Base-by-base conservation (phyloP, 1,139 yeast species). In the Hyphopichia burtonii region DNA sequence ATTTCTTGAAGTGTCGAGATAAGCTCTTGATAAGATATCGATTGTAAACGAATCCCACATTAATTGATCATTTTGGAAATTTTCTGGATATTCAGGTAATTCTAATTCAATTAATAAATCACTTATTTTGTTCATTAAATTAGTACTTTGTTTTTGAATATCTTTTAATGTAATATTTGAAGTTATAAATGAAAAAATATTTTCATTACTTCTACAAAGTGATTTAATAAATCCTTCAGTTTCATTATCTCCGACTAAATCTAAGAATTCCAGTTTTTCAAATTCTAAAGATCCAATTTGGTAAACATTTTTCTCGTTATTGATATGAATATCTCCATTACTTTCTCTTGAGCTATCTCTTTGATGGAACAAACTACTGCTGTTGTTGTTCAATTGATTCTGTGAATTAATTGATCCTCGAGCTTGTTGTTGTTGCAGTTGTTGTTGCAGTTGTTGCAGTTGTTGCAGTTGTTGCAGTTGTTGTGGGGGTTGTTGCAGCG, bases 241-340 rank as follows among this genome's bases (percentile, higher is more conserved):
- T 47, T 72, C 77, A 45, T 69, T 66, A 43, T 72, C 75, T 8
- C 75, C 77, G 0, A 69, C 77, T 40, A 73, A 55, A 45, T 73
- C 77, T 35, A 72, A 58, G 47, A 71, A 70, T 37, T 73, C 78
- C 12, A 74, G 59, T 50, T 75, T 76, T 52, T 78, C 83, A 58
- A 78, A 78, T 49, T 76, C 82, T 36, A 77, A 56, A 3, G 82
- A 75, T 3, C 83, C 82, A 34, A 78, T 76, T 44, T 75, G 74
- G 55, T 74, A 76, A n/a, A 70, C 68, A 41, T 63, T 65, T 15
- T 57, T 55, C 31, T 58, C 58, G 16, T 50, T 45, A 37, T 58
- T 48, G 18, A 55, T 37, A 20, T 40, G 43, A 9, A 54, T 46
- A n/a, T 50, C 59, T 5, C 53, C 54, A 14, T 41, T 41, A 30